Evolutionary conservation across 1,284 basidiomycete species (phyloP).

Genomic region (Microbotryum scabiosae): DNA sequence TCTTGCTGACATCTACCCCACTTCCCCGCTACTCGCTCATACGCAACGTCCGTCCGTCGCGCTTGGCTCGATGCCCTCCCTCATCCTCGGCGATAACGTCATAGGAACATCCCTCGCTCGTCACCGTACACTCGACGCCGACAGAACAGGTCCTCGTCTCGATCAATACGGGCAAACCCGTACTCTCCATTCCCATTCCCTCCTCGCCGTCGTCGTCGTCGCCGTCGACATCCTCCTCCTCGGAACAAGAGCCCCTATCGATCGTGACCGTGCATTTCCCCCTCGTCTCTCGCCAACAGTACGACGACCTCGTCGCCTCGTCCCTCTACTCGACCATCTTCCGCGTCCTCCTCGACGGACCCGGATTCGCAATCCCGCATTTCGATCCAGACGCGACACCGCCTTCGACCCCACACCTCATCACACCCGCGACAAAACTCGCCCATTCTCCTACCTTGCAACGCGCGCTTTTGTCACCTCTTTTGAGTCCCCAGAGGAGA

Average conservation of each 20-base stretch:
- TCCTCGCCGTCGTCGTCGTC: not conserved
- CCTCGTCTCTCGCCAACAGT: slow-evolving; percentile 4
- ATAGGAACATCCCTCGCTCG: slow-evolving; percentile 18
- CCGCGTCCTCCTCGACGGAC: slow-evolving; percentile 19
- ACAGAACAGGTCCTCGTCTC: slow-evolving; percentile 15
- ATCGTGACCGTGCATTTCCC: slow-evolving; percentile 19
- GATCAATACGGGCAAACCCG: slow-evolving; percentile 16
- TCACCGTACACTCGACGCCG: slow-evolving; percentile 7
- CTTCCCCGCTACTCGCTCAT: not conserved
- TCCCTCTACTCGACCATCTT: slow-evolving; percentile 22
- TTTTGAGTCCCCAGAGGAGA: slow-evolving; percentile 18
- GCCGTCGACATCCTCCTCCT: not conserved
- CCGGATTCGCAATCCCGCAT: slow-evolving; percentile 7
- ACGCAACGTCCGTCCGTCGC: too few relatives aligned
- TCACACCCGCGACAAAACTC: not conserved
- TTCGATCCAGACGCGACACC: slow-evolving; percentile 10
- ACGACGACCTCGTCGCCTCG: not conserved
- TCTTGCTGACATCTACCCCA: not conserved
- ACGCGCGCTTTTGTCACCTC: slow-evolving; percentile 15
- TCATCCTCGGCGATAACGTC: too few relatives aligned
- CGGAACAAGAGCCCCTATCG: not conserved
- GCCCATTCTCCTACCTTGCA: slow-evolving; percentile 24
- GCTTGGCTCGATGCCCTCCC: too few relatives aligned
- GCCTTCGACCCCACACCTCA: not conserved
- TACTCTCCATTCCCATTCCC: slow-evolving; percentile 11